A percentile compares a stretch with the other conserved stretches of the same genome.
Conservation (phyloP, 1,284 basidiomycete genomes). For the Taiwanofungus camphoratus region DNA sequence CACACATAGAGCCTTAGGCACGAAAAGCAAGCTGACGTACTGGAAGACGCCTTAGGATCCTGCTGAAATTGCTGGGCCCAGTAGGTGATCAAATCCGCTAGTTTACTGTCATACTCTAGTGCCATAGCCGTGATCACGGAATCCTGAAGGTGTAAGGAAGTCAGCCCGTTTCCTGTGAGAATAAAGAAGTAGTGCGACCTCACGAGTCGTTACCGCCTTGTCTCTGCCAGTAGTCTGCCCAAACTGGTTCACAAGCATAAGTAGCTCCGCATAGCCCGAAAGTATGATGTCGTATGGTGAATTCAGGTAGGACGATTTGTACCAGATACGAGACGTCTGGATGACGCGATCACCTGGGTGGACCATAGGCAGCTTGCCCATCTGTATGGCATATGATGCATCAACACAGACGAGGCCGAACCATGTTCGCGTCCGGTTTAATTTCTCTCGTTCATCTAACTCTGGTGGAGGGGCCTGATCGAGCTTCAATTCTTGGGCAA, state of each 20-base stretch:
- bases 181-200: too few relatives aligned
- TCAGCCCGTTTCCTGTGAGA: too few relatives aligned
- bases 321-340: slow-evolving; percentile 49
- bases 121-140: too few relatives aligned
- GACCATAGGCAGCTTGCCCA: slow-evolving; percentile 61
- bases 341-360: slow-evolving; percentile 53
- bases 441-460: slow-evolving; percentile 34
- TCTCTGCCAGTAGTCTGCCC: too few relatives aligned
- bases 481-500: slow-evolving; percentile 46
- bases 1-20: too few relatives aligned
- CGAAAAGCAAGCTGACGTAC: too few relatives aligned
- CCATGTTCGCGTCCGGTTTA: slow-evolving; percentile 63
- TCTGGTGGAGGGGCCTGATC: slow-evolving; percentile 36
- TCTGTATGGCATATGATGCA: slow-evolving; percentile 55
- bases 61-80: not conserved
- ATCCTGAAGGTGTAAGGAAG: too few relatives aligned
- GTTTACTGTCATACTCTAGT: not conserved
- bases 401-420: slow-evolving; percentile 63
- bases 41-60: too few relatives aligned
- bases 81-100: not conserved
- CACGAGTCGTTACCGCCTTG: too few relatives aligned
- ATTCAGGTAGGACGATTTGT: slow-evolving; percentile 34
- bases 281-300: slow-evolving; percentile 48
- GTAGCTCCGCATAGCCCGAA: slow-evolving; percentile 46
- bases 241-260: slow-evolving; percentile 44